These are phyloP conservation scores for Termitomyces heimii DNA, from an alignment of 768 basidiomycete genomes.

Conservation along the genomic window DNA sequence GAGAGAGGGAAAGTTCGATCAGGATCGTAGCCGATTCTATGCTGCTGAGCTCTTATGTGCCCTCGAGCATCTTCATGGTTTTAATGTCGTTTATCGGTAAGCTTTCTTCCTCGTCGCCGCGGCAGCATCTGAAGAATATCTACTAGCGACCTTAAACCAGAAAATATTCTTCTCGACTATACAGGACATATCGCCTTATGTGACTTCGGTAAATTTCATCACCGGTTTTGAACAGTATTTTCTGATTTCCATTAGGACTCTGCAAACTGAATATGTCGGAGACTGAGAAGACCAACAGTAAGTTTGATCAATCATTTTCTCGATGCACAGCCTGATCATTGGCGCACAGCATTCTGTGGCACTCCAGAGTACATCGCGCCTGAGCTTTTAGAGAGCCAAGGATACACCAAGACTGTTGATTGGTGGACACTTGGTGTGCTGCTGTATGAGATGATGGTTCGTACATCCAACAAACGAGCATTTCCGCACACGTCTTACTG, in stretches of 20 bases:
- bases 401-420: constrained; percentile 97
- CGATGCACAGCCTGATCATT: constrained; percentile 3
- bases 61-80: constrained; percentile 91
- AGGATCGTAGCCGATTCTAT: constrained; percentile 91
- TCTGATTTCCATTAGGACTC: constrained; percentile 41
- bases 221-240: not conserved
- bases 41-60: constrained; percentile 96
- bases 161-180: constrained; percentile 96
- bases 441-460: constrained; percentile 93
- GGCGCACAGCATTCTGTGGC: constrained; percentile 80
- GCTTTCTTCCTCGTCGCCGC: not conserved
- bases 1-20: constrained; percentile 93
- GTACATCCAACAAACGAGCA: constrained; percentile 13
- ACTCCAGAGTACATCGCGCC: constrained; percentile 99
- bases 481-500: not conserved
- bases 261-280: constrained; percentile 98
- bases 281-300: constrained; percentile 95
- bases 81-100: constrained; percentile 97
- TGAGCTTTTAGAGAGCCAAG: constrained; percentile 92
- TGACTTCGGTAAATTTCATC: constrained; percentile 67
- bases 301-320: constrained; percentile 16
- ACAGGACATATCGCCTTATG: constrained; percentile 97
- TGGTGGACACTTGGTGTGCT: constrained; percentile 99
- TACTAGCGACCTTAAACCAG: constrained; percentile 87
- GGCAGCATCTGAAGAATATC: not conserved